Evolutionary conservation across 352 stramenopile species (phyloP).

Genomic region (Phytopythium boreale): DNA sequence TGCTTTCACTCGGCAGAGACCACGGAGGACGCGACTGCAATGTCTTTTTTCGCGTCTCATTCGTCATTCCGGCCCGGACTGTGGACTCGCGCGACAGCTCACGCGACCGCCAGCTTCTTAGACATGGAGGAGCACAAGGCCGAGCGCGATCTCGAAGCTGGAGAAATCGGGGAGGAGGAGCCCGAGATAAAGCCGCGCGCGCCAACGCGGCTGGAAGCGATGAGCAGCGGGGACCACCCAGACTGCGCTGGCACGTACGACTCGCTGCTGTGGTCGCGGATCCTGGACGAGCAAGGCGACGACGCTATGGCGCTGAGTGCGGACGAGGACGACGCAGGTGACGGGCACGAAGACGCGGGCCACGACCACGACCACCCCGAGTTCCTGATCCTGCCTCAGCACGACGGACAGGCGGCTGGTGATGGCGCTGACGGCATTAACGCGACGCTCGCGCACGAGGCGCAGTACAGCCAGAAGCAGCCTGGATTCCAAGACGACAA

Average conservation of each 20-base stretch:
- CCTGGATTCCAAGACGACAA: neutral
- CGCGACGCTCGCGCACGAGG: neutral
- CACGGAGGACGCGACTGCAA: neutral
- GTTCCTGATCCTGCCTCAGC: neutral
- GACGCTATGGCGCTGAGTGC: conserved; percentile 19
- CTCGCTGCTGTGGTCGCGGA: conserved; percentile 26
- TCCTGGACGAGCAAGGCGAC: conserved; percentile 31
- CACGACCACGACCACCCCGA: conserved; percentile 12
- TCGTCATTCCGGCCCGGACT: neutral
- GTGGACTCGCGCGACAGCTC: neutral
- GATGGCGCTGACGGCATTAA: no score
- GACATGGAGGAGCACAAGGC: conserved; percentile 1
- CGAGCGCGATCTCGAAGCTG: neutral
- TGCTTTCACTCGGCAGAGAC: neutral
- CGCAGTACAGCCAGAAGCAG: neutral
- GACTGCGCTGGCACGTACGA: conserved; percentile 20
- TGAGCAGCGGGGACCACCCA: neutral
- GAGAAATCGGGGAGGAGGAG: neutral
- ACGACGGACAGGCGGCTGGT: neutral
- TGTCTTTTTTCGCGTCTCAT: neutral
- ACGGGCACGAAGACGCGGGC: neutral
- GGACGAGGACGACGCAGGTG: conserved; percentile 20
- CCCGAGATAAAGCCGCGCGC: conserved; percentile 3
- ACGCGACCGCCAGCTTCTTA: neutral
- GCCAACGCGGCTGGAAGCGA: neutral